Evolutionary conservation across 345 rosid genomes (phyloP).

Genomic region (Camelina sativa): DNA sequence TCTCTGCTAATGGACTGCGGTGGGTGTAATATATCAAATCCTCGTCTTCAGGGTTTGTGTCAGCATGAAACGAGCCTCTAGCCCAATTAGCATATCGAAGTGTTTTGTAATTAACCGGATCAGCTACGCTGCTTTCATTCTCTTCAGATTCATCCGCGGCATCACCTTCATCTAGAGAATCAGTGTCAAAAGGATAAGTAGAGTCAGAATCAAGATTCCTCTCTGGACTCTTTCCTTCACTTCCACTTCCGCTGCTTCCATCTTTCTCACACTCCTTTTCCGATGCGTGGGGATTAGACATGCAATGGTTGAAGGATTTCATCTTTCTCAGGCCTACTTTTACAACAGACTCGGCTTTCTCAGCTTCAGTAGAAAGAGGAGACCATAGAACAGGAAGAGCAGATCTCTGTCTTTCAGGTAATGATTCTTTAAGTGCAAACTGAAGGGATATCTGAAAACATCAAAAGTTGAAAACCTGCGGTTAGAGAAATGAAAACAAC

Average conservation of each 20-base stretch:
- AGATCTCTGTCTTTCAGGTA: slow-evolving; percentile 38
- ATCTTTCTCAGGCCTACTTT: slow-evolving; percentile 92
- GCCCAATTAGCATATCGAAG: slow-evolving; percentile 78
- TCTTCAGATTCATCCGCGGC: slow-evolving; percentile 87
- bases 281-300: slow-evolving; percentile 66
- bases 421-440: slow-evolving; percentile 45
- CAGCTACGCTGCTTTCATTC: slow-evolving; percentile 50
- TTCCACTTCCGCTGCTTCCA: slow-evolving; percentile 57
- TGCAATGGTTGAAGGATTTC: slow-evolving; percentile 74
- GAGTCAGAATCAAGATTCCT: slow-evolving; percentile 78
- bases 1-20: slow-evolving; percentile 61
- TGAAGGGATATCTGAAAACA: slow-evolving; percentile 53
- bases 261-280: slow-evolving; percentile 42
- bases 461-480: no score
- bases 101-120: slow-evolving; percentile 84
- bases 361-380: slow-evolving; percentile 59
- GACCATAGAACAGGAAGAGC: slow-evolving; percentile 57
- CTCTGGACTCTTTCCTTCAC: slow-evolving; percentile 65
- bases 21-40: slow-evolving; percentile 86
- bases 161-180: slow-evolving; percentile 70
- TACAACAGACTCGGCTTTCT: slow-evolving; percentile 81
- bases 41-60: slow-evolving; percentile 58
- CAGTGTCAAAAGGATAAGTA: slow-evolving; percentile 79
- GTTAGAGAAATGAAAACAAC: slow-evolving; percentile 37
- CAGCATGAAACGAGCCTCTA: slow-evolving; percentile 71